Base-by-base conservation (phyloP, 2,329 filamentous ascomycete species). In the Apiospora phragmitis region DNA sequence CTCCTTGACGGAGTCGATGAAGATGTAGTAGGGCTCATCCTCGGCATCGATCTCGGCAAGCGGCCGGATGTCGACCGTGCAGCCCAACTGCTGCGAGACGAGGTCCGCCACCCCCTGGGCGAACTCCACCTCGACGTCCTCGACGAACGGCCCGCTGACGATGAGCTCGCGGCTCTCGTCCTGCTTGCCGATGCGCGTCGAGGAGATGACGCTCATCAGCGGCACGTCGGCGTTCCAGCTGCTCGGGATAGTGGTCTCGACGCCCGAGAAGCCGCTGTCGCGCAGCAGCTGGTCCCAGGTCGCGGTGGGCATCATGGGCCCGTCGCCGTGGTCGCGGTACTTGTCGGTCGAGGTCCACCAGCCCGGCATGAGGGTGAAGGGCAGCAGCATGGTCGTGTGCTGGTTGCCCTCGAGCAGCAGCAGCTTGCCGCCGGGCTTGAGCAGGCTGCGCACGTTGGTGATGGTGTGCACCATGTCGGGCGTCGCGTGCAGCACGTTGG, bases 351-450 rank as follows among this genome's bases (percentile, higher is more conserved):
- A 59, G 1, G 45, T 24, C 69, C 69, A 70, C 69, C 69, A 70
- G 21, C 47, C 45, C 0, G 65, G 47, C 16, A 70, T 32, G 6
- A 29, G 24, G 21, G 43, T 42, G 35, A 70, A 65, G 69, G n/a
- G 70, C 68, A 70, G 65, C 75, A n/a, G 47, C 69, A 5, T 24
- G 26, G 26, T 66, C 42, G 35, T 66, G 68, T 42, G 26, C 35
- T 79, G 78, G 1, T 77, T 75, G 0, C 55, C 45, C 55, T 82
- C 81, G 11, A 77, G 74, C 5, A 82, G 65, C 8, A 80, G 65
- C 0, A 82, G 72, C 26, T 75, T 74, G 0, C 82, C 82, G 9
- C 76, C 74, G 0, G 80, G 79, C 7, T 75, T 72, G 1, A 84
- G 72, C 18, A 80, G 70, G 51, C 71, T 73, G 24, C 72, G 73